These are phyloP conservation scores for Moelleriella libera DNA, from an alignment of 2,329 filamentous ascomycete genomes.

Conservation along the genomic window DNA sequence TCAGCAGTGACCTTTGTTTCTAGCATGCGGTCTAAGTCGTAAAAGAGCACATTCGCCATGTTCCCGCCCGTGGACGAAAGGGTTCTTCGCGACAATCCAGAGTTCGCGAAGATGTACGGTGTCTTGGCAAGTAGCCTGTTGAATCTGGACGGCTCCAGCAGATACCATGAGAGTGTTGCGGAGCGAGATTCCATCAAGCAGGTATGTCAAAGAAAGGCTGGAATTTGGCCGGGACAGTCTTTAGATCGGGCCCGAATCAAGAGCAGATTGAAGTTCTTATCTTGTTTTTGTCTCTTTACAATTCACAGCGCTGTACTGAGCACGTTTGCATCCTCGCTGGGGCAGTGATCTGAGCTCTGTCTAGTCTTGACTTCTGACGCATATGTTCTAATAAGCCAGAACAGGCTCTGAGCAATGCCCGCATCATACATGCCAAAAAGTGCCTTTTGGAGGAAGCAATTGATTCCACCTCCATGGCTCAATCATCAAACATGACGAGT, in stretches of 20 bases:
- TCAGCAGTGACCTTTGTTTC: neutral
- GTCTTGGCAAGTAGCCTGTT: slow-evolving; percentile 39
- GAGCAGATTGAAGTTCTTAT: neutral
- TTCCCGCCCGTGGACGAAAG: slow-evolving; percentile 42
- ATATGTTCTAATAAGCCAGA: too few relatives aligned
- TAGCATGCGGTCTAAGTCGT: neutral
- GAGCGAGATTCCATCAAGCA: slow-evolving; percentile 34
- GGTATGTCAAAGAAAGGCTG: slow-evolving; percentile 18
- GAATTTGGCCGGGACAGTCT: too few relatives aligned
- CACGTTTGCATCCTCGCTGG: too few relatives aligned
- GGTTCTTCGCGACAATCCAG: slow-evolving; percentile 40
- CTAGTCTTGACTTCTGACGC: too few relatives aligned
- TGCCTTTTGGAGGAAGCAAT: slow-evolving; percentile 38
- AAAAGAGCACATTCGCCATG: slow-evolving; percentile 21
- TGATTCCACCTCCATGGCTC: slow-evolving; percentile 23
- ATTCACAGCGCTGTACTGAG: too few relatives aligned
- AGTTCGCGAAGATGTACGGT: slow-evolving; percentile 44
- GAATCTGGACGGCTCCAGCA: slow-evolving; percentile 43
- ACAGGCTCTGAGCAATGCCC: slow-evolving; percentile 35
- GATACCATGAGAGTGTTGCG: slow-evolving; percentile 31
- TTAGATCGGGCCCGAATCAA: too few relatives aligned
- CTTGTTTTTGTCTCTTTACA: neutral
- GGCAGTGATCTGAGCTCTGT: too few relatives aligned
- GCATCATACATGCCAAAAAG: slow-evolving; percentile 31
- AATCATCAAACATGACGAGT: slow-evolving; percentile 1